Base-by-base conservation (phyloP, 2,329 filamentous ascomycete genomes). In the Monilinia fructigena region DNA sequence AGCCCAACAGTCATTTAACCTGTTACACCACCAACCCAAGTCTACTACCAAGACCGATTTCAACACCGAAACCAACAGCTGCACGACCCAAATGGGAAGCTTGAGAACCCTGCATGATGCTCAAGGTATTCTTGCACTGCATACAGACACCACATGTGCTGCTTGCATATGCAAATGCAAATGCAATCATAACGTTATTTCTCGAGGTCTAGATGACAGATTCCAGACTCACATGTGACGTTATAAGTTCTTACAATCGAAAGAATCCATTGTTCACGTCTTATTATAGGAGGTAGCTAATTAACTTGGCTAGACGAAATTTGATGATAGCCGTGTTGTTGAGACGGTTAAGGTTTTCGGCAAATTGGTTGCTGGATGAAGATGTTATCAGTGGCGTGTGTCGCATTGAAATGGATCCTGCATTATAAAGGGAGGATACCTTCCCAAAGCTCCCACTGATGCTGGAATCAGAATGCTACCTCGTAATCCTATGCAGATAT, bases 71-170 rank as follows among this genome's bases (percentile, higher is more conserved):
- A 10, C 28, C 45, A 31, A 60, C 16, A 38, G 48, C 48, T 23
- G 4, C 45, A 50, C 23, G 45, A 50, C 7, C 20, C 31, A 61
- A 52, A 50, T 38, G 35, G 45, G 31, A 61, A 61, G n/a, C 28
- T 50, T n/a, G 31, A 23, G 28, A 40, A 50, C 58, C 58, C n/a
- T 61, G 45, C 31, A 61, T 48, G 28, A 23, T 60, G 12, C 47
- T 31, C 42, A 48, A 60, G 20, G 48, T 23, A 38, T 60, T 28
- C 48, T 12, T 60, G 28, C 28, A 38, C 12, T 4, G 45, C 45
- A 23, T 60, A 35, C 20, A 60, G 31, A 48, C 26, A 60, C 56
- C 10, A 18, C 28, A 38, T 48, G 18, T 60, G 56, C 56, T 12
- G 14, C 48, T 38, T n/a, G 14, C 8, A 38, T 61, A 38, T 50